Evolutionary conservation across 2,329 filamentous ascomycete species (phyloP).

Genomic region (Beauveria rudraprayagi): DNA sequence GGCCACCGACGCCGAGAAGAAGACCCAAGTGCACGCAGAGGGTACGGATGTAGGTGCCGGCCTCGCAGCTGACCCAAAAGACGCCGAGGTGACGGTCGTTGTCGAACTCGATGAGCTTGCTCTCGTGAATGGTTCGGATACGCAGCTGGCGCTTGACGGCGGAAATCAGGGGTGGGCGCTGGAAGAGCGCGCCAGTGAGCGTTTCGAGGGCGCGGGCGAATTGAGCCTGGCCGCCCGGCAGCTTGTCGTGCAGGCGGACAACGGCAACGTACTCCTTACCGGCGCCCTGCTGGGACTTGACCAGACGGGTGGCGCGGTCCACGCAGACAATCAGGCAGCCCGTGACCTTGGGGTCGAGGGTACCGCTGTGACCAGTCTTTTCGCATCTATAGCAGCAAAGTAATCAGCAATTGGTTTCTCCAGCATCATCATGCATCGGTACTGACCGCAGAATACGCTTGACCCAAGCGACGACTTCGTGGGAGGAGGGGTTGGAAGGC

Average conservation of each 20-base stretch:
- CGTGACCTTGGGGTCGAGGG: constrained; percentile 95
- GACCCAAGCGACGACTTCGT: constrained; percentile 99
- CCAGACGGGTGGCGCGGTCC: constrained; percentile 91
- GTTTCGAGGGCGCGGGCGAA: constrained; percentile 92
- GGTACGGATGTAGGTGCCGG: constrained; percentile 94
- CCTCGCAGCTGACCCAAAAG: constrained; percentile 99
- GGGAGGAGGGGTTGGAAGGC: constrained; percentile 93
- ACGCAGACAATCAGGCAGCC: constrained; percentile 92
- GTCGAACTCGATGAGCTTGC: constrained; percentile 94
- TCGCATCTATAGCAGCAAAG: constrained; percentile 40
- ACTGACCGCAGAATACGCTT: constrained; percentile 87
- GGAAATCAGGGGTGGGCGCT: constrained; percentile 87
- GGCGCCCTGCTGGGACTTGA: constrained; percentile 97
- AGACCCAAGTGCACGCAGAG: constrained; percentile 88
- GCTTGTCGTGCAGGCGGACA: constrained; percentile 88
- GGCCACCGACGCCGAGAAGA: constrained; percentile 72
- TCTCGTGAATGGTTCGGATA: constrained; percentile 96
- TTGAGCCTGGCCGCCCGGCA: constrained; percentile 86
- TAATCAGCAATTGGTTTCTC: not conserved
- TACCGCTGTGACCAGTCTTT: constrained; percentile 97
- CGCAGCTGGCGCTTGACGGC: constrained; percentile 98
- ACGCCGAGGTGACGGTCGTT: constrained; percentile 95
- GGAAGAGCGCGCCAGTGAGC: constrained; percentile 89
- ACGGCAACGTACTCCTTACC: constrained; percentile 99
- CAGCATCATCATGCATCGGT: not conserved